Conservation (phyloP, 352 stramenopile species). For the Phytophthora pisi region DNA sequence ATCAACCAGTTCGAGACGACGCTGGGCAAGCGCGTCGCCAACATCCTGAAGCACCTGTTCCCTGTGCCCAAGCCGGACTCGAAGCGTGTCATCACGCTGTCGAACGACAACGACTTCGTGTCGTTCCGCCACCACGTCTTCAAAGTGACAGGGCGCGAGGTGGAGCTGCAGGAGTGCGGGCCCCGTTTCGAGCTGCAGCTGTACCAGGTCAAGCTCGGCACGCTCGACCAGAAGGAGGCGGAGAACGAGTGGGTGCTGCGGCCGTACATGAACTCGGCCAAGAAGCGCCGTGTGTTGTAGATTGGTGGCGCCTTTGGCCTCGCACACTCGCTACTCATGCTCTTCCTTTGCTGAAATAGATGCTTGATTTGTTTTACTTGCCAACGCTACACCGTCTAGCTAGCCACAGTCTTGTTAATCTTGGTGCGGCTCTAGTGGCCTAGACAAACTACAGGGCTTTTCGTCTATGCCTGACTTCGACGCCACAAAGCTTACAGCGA, state of each 20-base stretch:
- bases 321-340: conserved; percentile 5
- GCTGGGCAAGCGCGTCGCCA: conserved; percentile 94
- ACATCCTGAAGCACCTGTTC: conserved; percentile 99
- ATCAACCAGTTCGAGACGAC: conserved; percentile 96
- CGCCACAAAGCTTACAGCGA: conserved; percentile 56
- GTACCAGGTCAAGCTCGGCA: conserved; percentile 98
- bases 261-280: conserved; percentile 99
- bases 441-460: background rate
- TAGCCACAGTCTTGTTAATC: background rate
- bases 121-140: conserved; percentile 99
- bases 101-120: conserved; percentile 99
- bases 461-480: conserved; percentile 11
- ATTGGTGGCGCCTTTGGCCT: conserved; percentile 3
- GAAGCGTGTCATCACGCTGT: conserved; percentile 97
- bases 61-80: conserved; percentile 97
- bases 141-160: conserved; percentile 91
- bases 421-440: background rate
- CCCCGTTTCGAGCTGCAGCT: conserved; percentile 99
- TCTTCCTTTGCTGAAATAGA: conserved; percentile 44
- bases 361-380: conserved; percentile 37
- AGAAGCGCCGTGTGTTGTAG: conserved; percentile 94
- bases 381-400: background rate
- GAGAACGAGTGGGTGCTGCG: conserved; percentile 99
- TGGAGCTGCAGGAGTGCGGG: conserved; percentile 96
- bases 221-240: conserved; percentile 98